Evolutionary conservation across 345 rosid species (phyloP).

Genomic region (Anastatica hierochuntica): DNA sequence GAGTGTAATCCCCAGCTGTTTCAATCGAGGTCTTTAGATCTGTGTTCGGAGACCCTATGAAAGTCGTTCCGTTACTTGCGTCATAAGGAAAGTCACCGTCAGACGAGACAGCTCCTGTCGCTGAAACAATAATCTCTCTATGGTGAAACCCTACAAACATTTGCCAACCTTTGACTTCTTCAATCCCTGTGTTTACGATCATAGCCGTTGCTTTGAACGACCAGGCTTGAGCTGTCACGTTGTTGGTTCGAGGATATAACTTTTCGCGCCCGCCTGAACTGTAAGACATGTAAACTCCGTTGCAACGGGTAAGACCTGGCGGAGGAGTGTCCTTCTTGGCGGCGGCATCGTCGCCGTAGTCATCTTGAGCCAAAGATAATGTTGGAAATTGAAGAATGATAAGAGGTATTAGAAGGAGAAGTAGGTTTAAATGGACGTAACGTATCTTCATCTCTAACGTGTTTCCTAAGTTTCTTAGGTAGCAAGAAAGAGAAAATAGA

Average conservation of each 20-base stretch:
- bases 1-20: conserved; percentile 63
- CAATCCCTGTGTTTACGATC: conserved; percentile 48
- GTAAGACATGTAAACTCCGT: conserved; percentile 64
- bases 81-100: conserved; percentile 63
- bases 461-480: conserved; percentile 15
- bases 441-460: conserved; percentile 14
- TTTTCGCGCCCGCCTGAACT: conserved; percentile 43
- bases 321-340: conserved; percentile 26
- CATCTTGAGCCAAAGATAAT: conserved; percentile 41
- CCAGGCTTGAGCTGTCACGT: conserved; percentile 81
- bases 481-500: conserved; percentile 20
- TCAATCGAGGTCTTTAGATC: conserved; percentile 68
- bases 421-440: neutral
- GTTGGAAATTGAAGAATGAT: conserved; percentile 12
- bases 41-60: conserved; percentile 43
- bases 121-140: conserved; percentile 55
- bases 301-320: conserved; percentile 44
- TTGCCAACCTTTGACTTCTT: conserved; percentile 73
- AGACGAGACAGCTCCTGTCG: conserved; percentile 35
- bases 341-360: conserved; percentile 17
- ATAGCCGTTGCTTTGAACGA: conserved; percentile 55
- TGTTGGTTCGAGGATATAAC: conserved; percentile 50
- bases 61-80: conserved; percentile 60
- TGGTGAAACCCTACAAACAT: conserved; percentile 57
- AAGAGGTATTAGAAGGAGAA: conserved; percentile 12